These are phyloP conservation scores for sorghum (Sorghum bicolor) DNA, from an alignment of 176 grass and related monocot species.

Conservation along the genomic window DNA sequence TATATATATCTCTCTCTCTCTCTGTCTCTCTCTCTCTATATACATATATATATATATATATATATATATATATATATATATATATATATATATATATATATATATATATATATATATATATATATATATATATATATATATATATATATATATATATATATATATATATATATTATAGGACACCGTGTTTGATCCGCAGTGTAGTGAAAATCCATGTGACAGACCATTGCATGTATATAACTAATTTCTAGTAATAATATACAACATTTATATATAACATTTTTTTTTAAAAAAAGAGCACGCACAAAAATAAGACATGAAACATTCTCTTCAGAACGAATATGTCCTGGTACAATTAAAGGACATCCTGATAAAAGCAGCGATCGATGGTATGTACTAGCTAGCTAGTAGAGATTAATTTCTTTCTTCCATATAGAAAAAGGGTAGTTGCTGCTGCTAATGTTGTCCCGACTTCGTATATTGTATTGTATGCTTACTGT, in stretches of 20 bases:
- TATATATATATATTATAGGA: no score
- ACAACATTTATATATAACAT: background rate
- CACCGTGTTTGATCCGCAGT: background rate
- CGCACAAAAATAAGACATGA: background rate
- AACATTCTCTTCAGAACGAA: background rate
- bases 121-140: no score
- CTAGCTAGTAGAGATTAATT: background rate
- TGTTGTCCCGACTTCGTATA: background rate
- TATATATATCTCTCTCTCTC: no score
- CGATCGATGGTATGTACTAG: background rate
- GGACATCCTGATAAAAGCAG: background rate
- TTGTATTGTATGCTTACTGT: background rate
- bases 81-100: no score
- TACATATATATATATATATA: no score
- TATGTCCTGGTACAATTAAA: background rate
- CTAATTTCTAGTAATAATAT: no score
- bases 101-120: no score
- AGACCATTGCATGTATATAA: background rate
- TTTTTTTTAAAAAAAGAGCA: background rate
- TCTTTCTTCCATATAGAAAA: background rate
- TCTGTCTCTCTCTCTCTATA: no score
- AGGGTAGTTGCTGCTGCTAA: background rate
- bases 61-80: no score
- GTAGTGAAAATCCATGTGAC: background rate
- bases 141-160: no score